Base-by-base conservation (phyloP, 2,329 filamentous ascomycete genomes). In the Fusarium neocosmosporiellum region DNA sequence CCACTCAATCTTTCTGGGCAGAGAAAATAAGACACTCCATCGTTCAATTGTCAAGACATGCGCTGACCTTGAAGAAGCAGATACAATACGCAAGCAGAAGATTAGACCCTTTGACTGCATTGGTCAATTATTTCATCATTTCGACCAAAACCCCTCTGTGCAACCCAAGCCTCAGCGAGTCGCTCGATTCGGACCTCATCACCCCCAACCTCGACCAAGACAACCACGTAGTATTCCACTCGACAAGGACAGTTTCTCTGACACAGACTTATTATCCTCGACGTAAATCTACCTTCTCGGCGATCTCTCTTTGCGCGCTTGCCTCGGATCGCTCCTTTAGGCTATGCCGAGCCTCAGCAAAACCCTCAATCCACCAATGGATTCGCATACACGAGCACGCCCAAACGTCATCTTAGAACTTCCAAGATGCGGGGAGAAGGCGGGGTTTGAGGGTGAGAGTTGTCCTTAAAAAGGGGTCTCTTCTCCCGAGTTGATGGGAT, bases 261-360 rank as follows among this genome's bases (percentile, higher is more conserved):
- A 73, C 71, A 65, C 70, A 73, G 61, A 68, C 41, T 31, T 73
- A 73, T 73, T 73, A 73, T 73, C 62, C 36, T 36, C 22, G 33
- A n/a, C 16, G 16, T 36, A 57, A 24, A 36, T 37, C 9, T 50
- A 13, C 46, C 34, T 41, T 20, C 22, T 48, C n/a, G 59, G 16
- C 5, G 13, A 41, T 43, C 24, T 58, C 53, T 18, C 55, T 67
- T 68, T 48, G 39, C 59, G 63, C 69, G 69, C 66, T 72, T 73
- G 61, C 70, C 71, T 73, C 71, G 71, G 71, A 48, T 73, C 70
- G 41, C 71, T 73, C 7, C 64, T 71, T 73, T 73, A 60, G 71
- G 71, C 59, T 39, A 63, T 64, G 70, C 71, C 71, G 71, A 71
- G 70, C 67, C 39, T 59, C 67, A 63, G 67, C 60, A 60, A 34